Evolutionary conservation across 1,284 basidiomycete species (phyloP).

Genomic region (Athelia sp.): DNA sequence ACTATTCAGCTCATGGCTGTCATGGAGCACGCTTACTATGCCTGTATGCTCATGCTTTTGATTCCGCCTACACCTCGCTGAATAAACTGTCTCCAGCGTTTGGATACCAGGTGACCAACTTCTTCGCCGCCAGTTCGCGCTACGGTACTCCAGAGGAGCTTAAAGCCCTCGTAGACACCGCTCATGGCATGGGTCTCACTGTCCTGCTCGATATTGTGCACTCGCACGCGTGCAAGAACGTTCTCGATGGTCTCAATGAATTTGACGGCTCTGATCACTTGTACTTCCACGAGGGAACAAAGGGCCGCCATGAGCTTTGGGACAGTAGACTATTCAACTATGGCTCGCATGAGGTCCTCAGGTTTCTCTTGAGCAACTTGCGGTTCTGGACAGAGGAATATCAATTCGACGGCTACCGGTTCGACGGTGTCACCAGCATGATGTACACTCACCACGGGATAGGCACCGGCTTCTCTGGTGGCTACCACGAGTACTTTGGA

Average conservation of each 20-base stretch:
- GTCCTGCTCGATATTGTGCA: conserved; percentile 97
- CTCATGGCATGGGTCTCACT: conserved; percentile 89
- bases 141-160: conserved; percentile 95
- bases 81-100: conserved; percentile 57
- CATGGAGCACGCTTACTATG: conserved; percentile 99
- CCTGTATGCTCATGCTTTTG: conserved; percentile 52
- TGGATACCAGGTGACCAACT: conserved; percentile 96
- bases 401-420: conserved; percentile 95
- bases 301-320: conserved; percentile 94
- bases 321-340: conserved; percentile 98
- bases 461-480: conserved; percentile 94
- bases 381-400: conserved; percentile 96
- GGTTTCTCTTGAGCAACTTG: conserved; percentile 93
- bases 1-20: conserved; percentile 96
- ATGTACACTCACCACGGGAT: conserved; percentile 98
- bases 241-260: conserved; percentile 91
- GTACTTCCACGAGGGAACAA: conserved; percentile 93
- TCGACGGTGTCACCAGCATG: conserved; percentile 99
- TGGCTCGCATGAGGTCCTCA: conserved; percentile 86
- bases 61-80: not conserved
- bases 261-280: conserved; percentile 96
- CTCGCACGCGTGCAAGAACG: conserved; percentile 97
- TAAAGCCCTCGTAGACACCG: conserved; percentile 92
- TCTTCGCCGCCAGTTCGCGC: conserved; percentile 95
- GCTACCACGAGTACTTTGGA: conserved; percentile 98